Evolutionary conservation across 345 rosid species (phyloP).

Genomic region (Salix dunnii): DNA sequence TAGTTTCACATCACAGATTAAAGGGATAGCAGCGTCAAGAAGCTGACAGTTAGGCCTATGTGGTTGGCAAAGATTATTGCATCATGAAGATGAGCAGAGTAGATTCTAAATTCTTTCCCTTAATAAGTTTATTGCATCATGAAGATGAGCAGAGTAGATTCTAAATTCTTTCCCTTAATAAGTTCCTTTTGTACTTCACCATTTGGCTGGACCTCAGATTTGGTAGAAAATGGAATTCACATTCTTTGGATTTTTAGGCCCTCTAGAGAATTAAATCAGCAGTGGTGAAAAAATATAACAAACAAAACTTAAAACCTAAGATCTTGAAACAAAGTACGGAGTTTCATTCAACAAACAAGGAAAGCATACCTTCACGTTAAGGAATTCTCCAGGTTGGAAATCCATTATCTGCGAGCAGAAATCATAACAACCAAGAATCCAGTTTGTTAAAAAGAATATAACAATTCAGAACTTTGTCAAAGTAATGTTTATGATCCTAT

Average conservation of each 20-base stretch:
- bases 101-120: not conserved
- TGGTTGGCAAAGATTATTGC: not conserved
- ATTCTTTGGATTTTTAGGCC: not conserved
- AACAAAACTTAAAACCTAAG: not conserved
- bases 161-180: not conserved
- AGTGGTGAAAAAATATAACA: not conserved
- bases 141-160: not conserved
- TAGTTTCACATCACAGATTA: not conserved
- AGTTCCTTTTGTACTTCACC: not conserved
- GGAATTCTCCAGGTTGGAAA: slow-evolving; percentile 92
- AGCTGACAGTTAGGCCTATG: not conserved
- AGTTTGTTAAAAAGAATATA: not conserved
- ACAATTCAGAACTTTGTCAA: not conserved
- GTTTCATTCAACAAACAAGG: slow-evolving; percentile 8
- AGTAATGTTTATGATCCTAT: not conserved
- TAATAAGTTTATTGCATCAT: not conserved
- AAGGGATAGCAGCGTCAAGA: not conserved
- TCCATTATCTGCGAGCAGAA: slow-evolving; percentile 68
- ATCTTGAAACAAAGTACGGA: slow-evolving; percentile 7
- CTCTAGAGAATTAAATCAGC: not conserved
- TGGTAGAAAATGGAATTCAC: not conserved
- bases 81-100: not conserved
- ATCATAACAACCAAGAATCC: not conserved
- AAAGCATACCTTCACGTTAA: slow-evolving; percentile 69
- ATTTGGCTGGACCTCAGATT: not conserved